Evolutionary conservation across 2,329 filamentous ascomycete genomes (phyloP), one percentile per base, ranked within the genome.

Genomic region (Xylaria digitata): DNA sequence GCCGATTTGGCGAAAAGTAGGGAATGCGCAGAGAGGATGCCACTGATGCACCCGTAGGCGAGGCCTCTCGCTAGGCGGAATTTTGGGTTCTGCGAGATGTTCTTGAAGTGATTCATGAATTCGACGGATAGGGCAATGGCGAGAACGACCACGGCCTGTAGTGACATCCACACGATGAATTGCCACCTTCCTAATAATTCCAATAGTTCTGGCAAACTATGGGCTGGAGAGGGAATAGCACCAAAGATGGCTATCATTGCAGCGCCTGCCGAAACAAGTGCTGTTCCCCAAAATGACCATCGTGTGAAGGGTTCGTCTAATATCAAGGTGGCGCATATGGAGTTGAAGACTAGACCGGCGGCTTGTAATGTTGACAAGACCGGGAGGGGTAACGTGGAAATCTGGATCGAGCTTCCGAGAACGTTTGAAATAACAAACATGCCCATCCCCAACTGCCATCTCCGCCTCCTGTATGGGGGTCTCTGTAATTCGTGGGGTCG

Each of bases 361-460:
- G 95, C 95, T 82, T 99, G 96, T 43, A 99, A 84, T 0, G 96
- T 97, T 63, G 95, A 98, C 40, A 99, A 87, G 6, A 99, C 94
- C 21, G 96, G 96, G 23, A 99, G 85, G 17, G 96, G 96, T 50
- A 99, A 85, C 0, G 95, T 97, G 34, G 96, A 97, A 78, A 99
- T 98, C 81, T 99, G 96, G 66, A 99, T 96, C 43, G 93, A 95
- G 81, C 94, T 97, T 66, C 96, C 96, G 62, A 98, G 86, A 63
- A 99, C 86, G 78, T 99, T 99, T 69, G 96, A 93, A 72, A 97
- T 85, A 72, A 99, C 89, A 81, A 99, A 99, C 89, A 99, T 96
- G 77, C 90, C 89, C 94, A 99, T 98, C 65, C 96, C 96, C 69
- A 96, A 84, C 87, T 97, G 96, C 96, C 96, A 99, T 86, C 94